These are phyloP conservation scores for Exobasidium cylindrosporum DNA, from an alignment of 1,284 basidiomycete genomes.

Conservation along the genomic window DNA sequence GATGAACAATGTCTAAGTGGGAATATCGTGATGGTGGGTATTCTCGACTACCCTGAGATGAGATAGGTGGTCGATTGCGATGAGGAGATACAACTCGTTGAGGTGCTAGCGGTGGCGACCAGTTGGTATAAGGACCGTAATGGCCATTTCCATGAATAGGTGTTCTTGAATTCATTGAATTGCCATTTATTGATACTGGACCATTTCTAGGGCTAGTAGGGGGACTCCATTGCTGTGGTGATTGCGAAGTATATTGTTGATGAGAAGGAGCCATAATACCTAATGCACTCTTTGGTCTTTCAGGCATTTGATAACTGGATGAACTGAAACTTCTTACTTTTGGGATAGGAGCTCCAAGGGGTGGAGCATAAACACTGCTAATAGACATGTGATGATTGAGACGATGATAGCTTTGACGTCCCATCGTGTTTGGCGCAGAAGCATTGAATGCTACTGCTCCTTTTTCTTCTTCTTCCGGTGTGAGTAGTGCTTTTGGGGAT, in stretches of 20 bases:
- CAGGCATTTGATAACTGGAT: neutral
- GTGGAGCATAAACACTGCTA: neutral
- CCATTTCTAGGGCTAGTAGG: neutral
- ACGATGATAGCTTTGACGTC: neutral
- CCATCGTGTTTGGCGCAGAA: neutral
- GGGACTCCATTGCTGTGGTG: neutral
- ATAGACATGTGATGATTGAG: neutral
- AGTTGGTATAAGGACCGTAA: neutral
- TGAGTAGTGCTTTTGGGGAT: too few species aligned
- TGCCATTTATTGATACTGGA: neutral
- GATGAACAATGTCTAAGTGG: slow-evolving; percentile 4
- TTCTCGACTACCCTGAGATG: neutral
- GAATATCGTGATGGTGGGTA: slow-evolving; percentile 4
- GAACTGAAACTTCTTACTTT: slow-evolving; percentile 1
- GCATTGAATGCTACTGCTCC: neutral
- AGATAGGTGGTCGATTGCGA: neutral
- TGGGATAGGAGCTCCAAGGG: too few species aligned
- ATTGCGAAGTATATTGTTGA: too few species aligned
- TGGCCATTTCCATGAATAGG: neutral
- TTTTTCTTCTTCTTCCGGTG: neutral
- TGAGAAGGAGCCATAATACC: neutral
- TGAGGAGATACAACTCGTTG: neutral
- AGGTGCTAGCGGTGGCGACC: neutral
- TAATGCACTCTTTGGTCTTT: slow-evolving; percentile 4
- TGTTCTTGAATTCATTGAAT: neutral